Evolutionary conservation across 805 yeast genomes (phyloP), one percentile per base, ranked within the genome.

Genomic region (Jamesozyma spencerorum): DNA sequence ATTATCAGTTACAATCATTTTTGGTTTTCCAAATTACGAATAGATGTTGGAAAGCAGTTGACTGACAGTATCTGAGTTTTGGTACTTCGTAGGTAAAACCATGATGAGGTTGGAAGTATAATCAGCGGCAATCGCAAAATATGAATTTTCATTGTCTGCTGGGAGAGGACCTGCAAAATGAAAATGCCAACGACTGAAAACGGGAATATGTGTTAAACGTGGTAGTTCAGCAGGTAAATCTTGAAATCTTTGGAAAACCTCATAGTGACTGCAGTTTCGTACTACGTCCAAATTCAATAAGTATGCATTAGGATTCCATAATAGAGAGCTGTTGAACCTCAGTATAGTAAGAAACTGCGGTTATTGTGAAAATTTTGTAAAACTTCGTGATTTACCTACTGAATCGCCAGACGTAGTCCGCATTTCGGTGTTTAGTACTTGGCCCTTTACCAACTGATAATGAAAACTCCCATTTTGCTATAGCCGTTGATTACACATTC

Each of bases 401-500:
- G 32, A 31, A 29, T 28, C 26, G 17, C 41, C 41, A 3, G 24
- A 26, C 2, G 2, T 38, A 10, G n/a, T 22, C 12, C 7, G 3
- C 10, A 15, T 15, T 4, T 4, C 17, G 3, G 19, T 38, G 17
- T 38, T 38, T 28, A 5, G n/a, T 3, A 12, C 27, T 15, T 38
- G 41, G 36, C 36, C 41, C 41, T 3, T 17, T 20, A 14, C 18
- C 27, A 22, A 13, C 5, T 22, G 31, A 15, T 17, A 13, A 32
- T 13, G 31, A 14, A 2, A 5, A 15, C 12, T 10, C 8, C 11
- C 31, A 38, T 28, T 38, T 38, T 18, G 3, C 32, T 3, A 15
- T 38, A 4, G 41, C 36, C 8, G 36, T 33, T 14, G 41, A 38
- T 12, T n/a, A n/a, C n/a, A n/a, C n/a, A n/a, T n/a, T n/a, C n/a